phyloP scores from a whole-genome alignment of 225 moss, liverwort and hornwort species.

The Climacium dendroides region DNA sequence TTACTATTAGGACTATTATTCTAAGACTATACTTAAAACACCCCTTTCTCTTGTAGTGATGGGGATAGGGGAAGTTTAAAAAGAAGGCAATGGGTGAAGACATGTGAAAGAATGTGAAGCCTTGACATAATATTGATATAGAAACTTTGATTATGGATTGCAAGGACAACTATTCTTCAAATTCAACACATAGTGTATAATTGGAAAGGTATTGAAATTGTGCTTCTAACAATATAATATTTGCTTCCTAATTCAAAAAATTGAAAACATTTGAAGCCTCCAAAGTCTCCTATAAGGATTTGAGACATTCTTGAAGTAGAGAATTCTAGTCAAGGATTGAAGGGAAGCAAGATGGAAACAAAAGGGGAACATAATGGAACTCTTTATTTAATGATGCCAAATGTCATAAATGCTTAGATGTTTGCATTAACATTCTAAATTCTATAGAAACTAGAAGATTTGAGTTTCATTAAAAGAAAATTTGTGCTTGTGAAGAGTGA shows the following conservation, averaged over 20 bases:
- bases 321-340: fast-evolving
- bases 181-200: fast-evolving
- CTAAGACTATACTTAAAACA: no score
- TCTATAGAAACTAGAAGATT: neutral
- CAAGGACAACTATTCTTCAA: neutral
- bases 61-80: fast-evolving
- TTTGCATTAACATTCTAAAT: neutral
- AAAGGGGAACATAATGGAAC: fast-evolving
- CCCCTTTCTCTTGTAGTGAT: no score
- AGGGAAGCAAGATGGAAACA: neutral
- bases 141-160: neutral
- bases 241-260: neutral
- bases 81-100: neutral
- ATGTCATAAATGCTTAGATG: neutral
- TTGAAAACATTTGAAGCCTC: neutral
- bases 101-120: neutral
- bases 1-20: no score
- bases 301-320: neutral
- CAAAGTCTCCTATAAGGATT: neutral
- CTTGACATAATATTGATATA: neutral
- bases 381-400: neutral
- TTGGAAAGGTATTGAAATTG: neutral
- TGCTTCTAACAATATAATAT: neutral
- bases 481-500: neutral
- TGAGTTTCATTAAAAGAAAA: neutral